A percentile compares a stretch with the other conserved stretches of the same genome.
Conservation (phyloP, 2,329 filamentous ascomycete genomes). For the Dactylonectria macrodidyma region DNA sequence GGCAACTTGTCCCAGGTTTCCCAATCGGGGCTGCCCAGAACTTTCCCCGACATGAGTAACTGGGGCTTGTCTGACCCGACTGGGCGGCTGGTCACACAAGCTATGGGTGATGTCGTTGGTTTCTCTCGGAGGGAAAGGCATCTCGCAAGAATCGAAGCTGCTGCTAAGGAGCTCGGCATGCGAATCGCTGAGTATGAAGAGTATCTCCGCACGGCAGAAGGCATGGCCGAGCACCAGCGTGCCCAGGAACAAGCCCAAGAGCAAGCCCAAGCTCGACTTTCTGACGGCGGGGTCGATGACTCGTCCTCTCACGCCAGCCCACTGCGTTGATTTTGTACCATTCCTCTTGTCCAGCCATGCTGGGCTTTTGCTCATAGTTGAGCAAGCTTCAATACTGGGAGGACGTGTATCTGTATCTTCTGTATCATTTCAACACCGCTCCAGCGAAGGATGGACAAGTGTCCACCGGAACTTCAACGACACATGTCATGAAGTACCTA, state of each 20-base stretch:
- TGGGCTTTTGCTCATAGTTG: background rate
- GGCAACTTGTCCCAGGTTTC: conserved; percentile 11
- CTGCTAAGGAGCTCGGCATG: conserved; percentile 69
- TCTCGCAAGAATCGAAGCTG: conserved; percentile 67
- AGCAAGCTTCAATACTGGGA: background rate
- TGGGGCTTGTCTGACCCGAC: conserved; percentile 44
- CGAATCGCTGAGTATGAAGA: conserved; percentile 68
- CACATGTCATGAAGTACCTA: background rate
- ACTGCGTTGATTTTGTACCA: conserved; percentile 18
- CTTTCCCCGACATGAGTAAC: conserved; percentile 56
- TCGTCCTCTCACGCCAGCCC: conserved; percentile 4
- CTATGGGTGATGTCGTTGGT: conserved; percentile 61
- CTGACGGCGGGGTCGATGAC: conserved; percentile 32
- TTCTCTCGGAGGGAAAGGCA: conserved; percentile 62
- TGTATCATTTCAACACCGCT: conserved; percentile 1
- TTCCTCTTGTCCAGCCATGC: background rate
- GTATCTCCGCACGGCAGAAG: conserved; percentile 49
- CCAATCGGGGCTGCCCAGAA: conserved; percentile 31
- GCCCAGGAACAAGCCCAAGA: conserved; percentile 38
- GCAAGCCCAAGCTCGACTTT: conserved; percentile 31
- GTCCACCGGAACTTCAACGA: background rate
- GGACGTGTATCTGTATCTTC: background rate
- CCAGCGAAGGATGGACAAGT: background rate
- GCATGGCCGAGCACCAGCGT: conserved; percentile 46
- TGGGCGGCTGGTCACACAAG: conserved; percentile 51